Percentiles rank a stretch among this genome's conserved stretches.
Conservation (phyloP, 2,329 filamentous ascomycete species). For the Ploettnerulaceae sp. region DNA sequence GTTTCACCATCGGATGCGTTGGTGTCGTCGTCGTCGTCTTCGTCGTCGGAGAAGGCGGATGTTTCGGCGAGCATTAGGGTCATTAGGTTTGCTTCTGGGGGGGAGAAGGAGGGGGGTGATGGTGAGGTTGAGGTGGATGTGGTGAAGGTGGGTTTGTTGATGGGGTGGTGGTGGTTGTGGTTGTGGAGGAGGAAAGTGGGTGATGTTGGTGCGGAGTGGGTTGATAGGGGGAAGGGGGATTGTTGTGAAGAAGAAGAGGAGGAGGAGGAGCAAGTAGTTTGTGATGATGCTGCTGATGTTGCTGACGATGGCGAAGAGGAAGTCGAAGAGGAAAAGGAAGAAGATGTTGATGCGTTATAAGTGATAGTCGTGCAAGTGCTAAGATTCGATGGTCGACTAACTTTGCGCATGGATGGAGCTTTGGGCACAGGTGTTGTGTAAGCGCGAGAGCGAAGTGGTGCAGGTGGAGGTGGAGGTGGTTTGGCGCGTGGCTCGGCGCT, state of each 20-base stretch:
- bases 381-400: not conserved
- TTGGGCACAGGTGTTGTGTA: conserved; percentile 2
- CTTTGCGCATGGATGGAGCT: not conserved
- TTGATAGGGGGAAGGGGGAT: not conserved
- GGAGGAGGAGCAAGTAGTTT: too few species aligned
- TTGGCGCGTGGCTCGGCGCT: not conserved
- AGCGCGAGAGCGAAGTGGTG: conserved; percentile 1
- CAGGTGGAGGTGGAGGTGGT: too few species aligned
- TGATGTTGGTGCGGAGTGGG: not conserved
- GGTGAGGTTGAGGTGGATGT: too few species aligned
- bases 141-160: too few species aligned
- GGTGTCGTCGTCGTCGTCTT: conserved; percentile 3
- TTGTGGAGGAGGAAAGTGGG: not conserved
- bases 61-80: conserved; percentile 2
- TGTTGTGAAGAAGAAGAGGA: too few species aligned
- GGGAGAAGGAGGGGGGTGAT: too few species aligned
- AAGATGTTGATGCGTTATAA: not conserved
- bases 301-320: too few species aligned
- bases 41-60: conserved; percentile 1
- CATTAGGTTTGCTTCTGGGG: not conserved
- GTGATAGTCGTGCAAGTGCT: not conserved
- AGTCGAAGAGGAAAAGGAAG: too few species aligned
- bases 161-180: too few species aligned
- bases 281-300: too few species aligned
- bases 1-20: not conserved